Conservation (phyloP, 2,329 filamentous ascomycete genomes). For the Neonectria coccinea region DNA sequence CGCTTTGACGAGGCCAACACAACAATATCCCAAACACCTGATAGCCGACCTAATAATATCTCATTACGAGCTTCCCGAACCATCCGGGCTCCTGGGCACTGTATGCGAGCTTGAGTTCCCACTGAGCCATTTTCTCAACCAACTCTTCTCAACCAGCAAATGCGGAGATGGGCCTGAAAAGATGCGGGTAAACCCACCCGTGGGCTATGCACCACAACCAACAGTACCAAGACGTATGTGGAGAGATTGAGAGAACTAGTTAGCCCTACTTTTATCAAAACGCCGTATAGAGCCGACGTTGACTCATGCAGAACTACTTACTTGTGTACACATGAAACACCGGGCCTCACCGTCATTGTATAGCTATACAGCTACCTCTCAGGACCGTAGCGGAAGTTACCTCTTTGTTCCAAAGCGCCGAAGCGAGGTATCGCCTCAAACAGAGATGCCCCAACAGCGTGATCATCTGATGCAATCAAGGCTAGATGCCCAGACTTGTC, state of each 20-base stretch:
- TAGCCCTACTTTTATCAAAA: neutral
- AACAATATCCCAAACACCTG: neutral
- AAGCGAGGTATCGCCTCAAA: neutral
- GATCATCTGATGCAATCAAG: neutral
- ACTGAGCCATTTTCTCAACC: neutral
- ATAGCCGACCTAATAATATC: neutral
- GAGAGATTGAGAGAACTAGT: neutral
- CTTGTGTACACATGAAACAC: too few relatives aligned
- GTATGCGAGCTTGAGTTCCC: neutral
- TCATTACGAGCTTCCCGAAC: neutral
- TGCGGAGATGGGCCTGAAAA: too few relatives aligned
- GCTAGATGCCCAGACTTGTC: neutral
- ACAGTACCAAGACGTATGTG: neutral
- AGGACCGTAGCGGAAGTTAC: neutral
- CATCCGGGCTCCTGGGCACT: neutral
- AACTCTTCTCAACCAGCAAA: neutral
- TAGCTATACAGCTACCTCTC: neutral
- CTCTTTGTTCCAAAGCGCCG: neutral
- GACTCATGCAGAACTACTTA: neutral
- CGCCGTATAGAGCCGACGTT: neutral
- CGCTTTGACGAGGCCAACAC: neutral
- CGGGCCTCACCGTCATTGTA: neutral
- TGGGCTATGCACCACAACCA: neutral
- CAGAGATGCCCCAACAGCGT: neutral
- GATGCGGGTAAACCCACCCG: too few relatives aligned